Evolutionary conservation across 345 rosid species (phyloP), one percentile per base, ranked within the genome.

Genomic region (Viola odorata): DNA sequence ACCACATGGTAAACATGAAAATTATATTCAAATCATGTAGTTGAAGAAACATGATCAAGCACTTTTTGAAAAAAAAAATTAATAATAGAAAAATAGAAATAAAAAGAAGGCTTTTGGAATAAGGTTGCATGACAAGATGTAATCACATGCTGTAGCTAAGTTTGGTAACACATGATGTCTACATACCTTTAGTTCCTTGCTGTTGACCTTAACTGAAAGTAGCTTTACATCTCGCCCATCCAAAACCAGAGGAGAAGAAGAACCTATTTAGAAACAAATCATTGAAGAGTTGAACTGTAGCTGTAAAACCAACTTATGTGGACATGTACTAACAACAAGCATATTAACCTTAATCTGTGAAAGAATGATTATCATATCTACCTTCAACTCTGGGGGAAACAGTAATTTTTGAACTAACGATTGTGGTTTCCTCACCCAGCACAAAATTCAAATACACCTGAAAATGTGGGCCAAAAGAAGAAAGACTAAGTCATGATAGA

Each of bases 351-450:
- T 32, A 37, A 58, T 45, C 12, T 60, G 63, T 40, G 50, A 52
- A 55, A 23, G 32, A 23, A 23, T 23, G 32, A 23, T 23, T 23
- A 23, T 23, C 32, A 32, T 4, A 54, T 52, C 62, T 84, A 91
- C 99, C 99, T 81, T 88, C 85, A 66, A 81, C 81, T 58, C 96
- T 81, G 49, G 99, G 95, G 41, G 61, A 44, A 50, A 91, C 87
- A 53, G 82, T 67, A 64, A 95, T 91, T 71, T 77, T 91, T 2
- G 96, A 95, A 67, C 83, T 78, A 71, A 91, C 99, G 70, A 80
- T 77, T 32, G 99, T 95, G 71, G 85, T 91, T 80, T 95, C 97
- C 78, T 95, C 99, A 23, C 90, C 99, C 61, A 95, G 75, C 41
- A 75, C 68, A 80, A 95, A 95, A 62, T 63, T 81, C 73, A 95